Conservation (phyloP, 176 grass and related monocot genomes). For the bread wheat (Triticum aestivum) region DNA sequence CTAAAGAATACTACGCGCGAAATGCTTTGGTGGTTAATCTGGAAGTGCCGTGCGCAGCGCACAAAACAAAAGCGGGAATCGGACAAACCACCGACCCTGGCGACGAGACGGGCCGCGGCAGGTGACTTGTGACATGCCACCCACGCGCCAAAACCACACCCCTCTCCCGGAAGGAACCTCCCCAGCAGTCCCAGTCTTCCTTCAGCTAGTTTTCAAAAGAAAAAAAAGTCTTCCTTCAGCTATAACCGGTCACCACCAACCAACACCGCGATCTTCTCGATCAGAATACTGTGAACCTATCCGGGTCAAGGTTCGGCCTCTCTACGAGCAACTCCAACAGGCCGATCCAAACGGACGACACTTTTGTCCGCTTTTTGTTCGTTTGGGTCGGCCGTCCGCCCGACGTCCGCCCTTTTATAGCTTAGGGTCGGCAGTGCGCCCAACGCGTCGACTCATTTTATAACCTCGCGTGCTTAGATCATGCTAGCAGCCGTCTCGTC, state of each 20-base stretch:
- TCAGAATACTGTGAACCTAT: not conserved
- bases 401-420: too few relatives aligned
- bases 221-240: not conserved
- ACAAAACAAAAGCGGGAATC: constrained; percentile 10
- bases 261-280: not conserved
- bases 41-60: constrained; percentile 17
- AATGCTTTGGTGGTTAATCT: not conserved
- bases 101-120: not conserved
- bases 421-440: too few relatives aligned
- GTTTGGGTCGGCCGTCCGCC: too few relatives aligned
- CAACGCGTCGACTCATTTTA: too few relatives aligned
- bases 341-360: too few relatives aligned
- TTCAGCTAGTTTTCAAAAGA: too few relatives aligned
- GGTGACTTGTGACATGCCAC: constrained; percentile 23
- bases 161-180: constrained; percentile 26
- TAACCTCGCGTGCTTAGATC: too few relatives aligned
- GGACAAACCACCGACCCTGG: constrained; percentile 18
- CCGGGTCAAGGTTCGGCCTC: too few relatives aligned
- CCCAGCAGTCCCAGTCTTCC: not conserved
- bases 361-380: too few relatives aligned
- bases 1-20: not conserved
- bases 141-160: constrained; percentile 4
- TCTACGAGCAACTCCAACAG: too few relatives aligned
- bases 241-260: constrained; percentile 24
- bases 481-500: too few relatives aligned